Evolutionary conservation across 2,329 filamentous ascomycete species (phyloP), one percentile per base, ranked within the genome.

Genomic region (Diaporthe helianthi): DNA sequence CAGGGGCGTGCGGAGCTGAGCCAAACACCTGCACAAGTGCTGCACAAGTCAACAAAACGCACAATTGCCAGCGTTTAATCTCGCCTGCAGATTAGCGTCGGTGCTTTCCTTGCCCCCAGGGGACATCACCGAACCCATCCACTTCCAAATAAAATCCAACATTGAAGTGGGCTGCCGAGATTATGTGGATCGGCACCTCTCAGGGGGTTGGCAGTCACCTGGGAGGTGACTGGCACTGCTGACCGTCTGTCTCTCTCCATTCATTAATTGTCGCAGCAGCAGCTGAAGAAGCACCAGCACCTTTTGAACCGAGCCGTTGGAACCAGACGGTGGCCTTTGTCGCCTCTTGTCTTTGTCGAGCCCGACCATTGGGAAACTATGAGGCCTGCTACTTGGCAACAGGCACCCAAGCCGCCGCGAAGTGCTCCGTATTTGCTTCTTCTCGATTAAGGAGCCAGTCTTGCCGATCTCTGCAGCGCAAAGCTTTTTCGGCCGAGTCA

Each of bases 71-170:
- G 67, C 67, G 69, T 55, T 31, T 69, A 69, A 71, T 71, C 44
- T 71, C 67, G 67, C 65, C 68, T 67, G 49, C 46, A 47, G 41
- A 54, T 52, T 71, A 71, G 69, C 69, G 67, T 66, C 69, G 69
- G 69, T 69, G 54, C 46, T 64, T 41, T 54, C 55, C 63, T 65
- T 64, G 47, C 63, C 49, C n/a, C 49, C 44, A 61, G 58, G 53
- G 66, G 63, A 64, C 52, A 65, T 64, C 67, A 67, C 33, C 67
- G 47, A 67, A 36, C 63, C 49, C 65, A 55, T 60, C 69, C 69
- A 71, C 69, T 71, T 71, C 65, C 67, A 53, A 71, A 69, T 54
- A 67, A 71, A 63, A 49, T 49, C 65, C 68, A 68, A n/a, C n/a
- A n/a, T n/a, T n/a, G n/a, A n/a, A 26, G 54, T 60, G 63, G 69